Evolutionary conservation across 371 early-diverging fungal genomes (phyloP).

Genomic region (Circinella minor): DNA sequence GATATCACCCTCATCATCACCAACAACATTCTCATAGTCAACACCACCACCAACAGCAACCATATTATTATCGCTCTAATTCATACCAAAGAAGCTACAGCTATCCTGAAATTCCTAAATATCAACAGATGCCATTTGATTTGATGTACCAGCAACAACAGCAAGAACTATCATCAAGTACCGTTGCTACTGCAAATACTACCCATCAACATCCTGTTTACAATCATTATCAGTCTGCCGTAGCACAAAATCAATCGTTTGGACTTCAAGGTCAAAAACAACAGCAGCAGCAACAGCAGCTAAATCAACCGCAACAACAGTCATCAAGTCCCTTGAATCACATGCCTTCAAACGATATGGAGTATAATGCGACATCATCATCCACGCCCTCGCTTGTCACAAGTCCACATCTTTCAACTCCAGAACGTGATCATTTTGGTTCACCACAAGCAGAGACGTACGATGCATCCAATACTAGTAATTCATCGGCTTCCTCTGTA

Average conservation of each 20-base stretch:
- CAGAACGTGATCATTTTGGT: conserved; percentile 14
- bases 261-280: conserved; percentile 3
- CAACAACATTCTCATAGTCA: neutral
- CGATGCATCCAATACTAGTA: neutral
- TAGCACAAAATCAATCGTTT: neutral
- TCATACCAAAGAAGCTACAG: neutral
- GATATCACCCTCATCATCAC: neutral
- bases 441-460: conserved; percentile 10
- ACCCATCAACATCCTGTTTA: conserved; percentile 8
- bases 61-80: conserved; percentile 1
- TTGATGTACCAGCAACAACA: conserved; percentile 1
- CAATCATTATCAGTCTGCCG: neutral
- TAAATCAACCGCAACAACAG: too few relatives aligned
- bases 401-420: conserved; percentile 18
- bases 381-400: conserved; percentile 15
- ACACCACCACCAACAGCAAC: neutral
- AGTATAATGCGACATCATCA: conserved; percentile 9
- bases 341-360: conserved; percentile 8
- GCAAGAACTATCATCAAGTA: neutral
- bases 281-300: conserved; percentile 11
- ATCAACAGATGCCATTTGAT: conserved; percentile 4
- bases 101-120: conserved; percentile 3
- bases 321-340: conserved; percentile 10
- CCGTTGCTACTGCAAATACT: conserved; percentile 5
- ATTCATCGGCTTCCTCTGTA: neutral